Conservation (phyloP, 495 filamentous ascomycete species). For the Daldinia loculata region DNA sequence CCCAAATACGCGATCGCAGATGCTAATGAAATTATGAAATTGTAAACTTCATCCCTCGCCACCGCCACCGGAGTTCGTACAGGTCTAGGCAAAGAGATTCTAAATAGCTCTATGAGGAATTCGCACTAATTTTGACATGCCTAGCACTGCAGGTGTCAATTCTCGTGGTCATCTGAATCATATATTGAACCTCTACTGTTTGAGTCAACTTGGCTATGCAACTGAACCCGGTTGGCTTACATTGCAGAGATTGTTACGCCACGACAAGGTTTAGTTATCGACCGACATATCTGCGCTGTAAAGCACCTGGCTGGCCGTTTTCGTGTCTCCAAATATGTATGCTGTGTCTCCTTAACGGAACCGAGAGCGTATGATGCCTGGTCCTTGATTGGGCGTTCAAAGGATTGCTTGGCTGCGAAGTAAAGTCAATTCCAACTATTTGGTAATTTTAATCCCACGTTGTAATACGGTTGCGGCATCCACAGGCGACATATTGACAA, state of each 20-base stretch:
- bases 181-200: background rate
- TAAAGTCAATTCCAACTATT: background rate
- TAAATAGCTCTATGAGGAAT: background rate
- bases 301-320: slow-evolving; percentile 1
- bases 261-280: slow-evolving; percentile 1
- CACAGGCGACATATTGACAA: background rate
- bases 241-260: background rate
- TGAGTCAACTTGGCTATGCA: background rate
- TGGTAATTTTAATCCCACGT: background rate
- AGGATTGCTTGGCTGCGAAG: background rate
- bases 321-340: slow-evolving; percentile 11
- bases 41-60: background rate
- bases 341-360: background rate
- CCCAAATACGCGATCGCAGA: background rate
- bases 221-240: slow-evolving; percentile 2
- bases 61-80: background rate
- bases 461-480: background rate
- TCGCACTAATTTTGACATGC: background rate
- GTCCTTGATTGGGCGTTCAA: background rate
- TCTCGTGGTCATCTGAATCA: slow-evolving; percentile 1
- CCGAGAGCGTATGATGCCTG: background rate
- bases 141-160: background rate
- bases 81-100: background rate
- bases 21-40: background rate
- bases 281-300: background rate